These are phyloP conservation scores for Agastache rugosa DNA, from an alignment of 257 asterid genomes.

Conservation along the genomic window DNA sequence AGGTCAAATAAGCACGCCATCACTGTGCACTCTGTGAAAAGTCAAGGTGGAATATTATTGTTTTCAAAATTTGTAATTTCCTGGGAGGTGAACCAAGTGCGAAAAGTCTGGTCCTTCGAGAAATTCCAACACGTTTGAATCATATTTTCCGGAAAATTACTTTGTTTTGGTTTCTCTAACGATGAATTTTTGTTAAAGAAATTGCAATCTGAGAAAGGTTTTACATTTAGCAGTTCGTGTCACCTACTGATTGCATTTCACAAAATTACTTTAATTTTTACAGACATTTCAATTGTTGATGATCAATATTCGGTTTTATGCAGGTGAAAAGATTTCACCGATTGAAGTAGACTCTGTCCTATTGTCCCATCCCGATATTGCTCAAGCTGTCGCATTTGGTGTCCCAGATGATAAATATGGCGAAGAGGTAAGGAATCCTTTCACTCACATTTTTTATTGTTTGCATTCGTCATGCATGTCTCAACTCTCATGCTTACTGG, in stretches of 20 bases:
- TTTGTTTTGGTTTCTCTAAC: not conserved
- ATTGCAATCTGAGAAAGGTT: not conserved
- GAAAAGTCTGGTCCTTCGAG: not conserved
- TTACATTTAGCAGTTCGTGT: not conserved
- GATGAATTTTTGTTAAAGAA: not conserved
- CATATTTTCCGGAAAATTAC: not conserved
- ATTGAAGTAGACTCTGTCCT: conserved; percentile 94
- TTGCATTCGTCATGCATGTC: not conserved
- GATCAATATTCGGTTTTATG: conserved; percentile 23
- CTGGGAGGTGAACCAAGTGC: conserved; percentile 2
- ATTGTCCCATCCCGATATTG: conserved; percentile 80
- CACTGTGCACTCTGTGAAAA: not conserved
- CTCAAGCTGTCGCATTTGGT: conserved; percentile 93
- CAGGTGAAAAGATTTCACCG: conserved; percentile 98
- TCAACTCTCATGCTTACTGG: conserved; percentile 28
- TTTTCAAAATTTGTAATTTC: not conserved
- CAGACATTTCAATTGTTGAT: not conserved
- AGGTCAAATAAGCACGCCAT: conserved; percentile 1
- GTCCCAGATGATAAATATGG: conserved; percentile 98
- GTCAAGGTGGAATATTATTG: not conserved
- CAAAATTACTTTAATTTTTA: not conserved
- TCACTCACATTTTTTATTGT: conserved; percentile 3
- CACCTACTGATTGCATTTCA: not conserved
- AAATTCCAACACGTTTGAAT: not conserved
- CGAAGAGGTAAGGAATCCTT: conserved; percentile 71